Evolutionary conservation across 2,329 filamentous ascomycete genomes (phyloP), one percentile per base, ranked within the genome.

Genomic region (Beauveria bassiana): DNA sequence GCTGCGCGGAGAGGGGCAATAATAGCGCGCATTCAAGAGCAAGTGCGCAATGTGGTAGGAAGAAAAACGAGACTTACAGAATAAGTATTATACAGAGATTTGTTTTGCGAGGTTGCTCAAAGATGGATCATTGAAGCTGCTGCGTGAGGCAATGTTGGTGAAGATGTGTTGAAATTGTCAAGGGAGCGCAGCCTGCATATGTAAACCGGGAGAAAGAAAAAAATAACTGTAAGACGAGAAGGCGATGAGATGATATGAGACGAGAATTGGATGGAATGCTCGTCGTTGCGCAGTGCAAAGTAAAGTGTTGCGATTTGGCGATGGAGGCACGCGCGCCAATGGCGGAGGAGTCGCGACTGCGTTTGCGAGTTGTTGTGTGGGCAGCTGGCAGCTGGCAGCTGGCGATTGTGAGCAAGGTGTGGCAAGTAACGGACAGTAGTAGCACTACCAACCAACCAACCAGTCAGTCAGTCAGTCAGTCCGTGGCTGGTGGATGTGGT

Each of bases 271-370:
- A 24, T 20, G 20, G 3, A 10, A 28, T 45, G 18, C n/a, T 20
- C 24, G 16, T 10, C 40, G 26, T 10, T 34, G 42, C 16, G 40
- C 42, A 20, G 20, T n/a, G 43, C 43, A 49, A 34, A 18, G 14
- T 40, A 42, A 24, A 43, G 57, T 38, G 12, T 51, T 26, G 47
- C 26, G 24, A 18, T 22, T 59, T 59, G 22, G 56, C 26, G 46
- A 52, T 50, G 34, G 31, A 45, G 49, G 49, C 43, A 20, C 24
- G 54, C 57, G 57, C 57, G 49, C 49, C 57, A 59, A 59, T 59
- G 57, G 52, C 56, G 57, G 52, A 31, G n/a, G n/a, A 46, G 40
- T 53, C 57, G 57, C 57, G 57, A 34, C 10, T 45, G 34, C 56
- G 47, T 50, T 59, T 46, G 56, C 45, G 49, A 26, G 26, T n/a